A percentile compares a stretch with the other conserved stretches of the same genome.
These are phyloP conservation scores for Alternaria triticina DNA, from an alignment of 2,329 filamentous ascomycete genomes.

Conservation along the genomic window DNA sequence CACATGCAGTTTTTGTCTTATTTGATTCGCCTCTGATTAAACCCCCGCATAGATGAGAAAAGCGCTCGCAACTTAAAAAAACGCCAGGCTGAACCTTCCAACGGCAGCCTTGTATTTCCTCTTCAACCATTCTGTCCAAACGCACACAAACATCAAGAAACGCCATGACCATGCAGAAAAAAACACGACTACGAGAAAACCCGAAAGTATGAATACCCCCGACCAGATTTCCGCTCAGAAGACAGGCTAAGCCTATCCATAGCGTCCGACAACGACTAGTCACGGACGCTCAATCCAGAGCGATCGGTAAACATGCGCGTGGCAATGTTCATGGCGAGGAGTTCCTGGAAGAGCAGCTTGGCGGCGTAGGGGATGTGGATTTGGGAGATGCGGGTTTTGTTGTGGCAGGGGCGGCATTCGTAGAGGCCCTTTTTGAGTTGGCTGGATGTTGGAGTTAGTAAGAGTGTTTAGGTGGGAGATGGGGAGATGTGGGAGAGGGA, in stretches of 20 bases:
- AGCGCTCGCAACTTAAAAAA: neutral
- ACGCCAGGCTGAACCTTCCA: neutral
- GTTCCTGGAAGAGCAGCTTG: conserved; percentile 97
- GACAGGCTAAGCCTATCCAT: neutral
- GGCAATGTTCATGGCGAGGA: conserved; percentile 98
- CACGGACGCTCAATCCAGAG: conserved; percentile 74
- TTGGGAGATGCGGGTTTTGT: conserved; percentile 98
- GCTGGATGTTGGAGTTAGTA: conserved; percentile 54
- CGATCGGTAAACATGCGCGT: conserved; percentile 94
- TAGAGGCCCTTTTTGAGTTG: conserved; percentile 96
- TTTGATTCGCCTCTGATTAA: neutral
- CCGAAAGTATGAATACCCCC: neutral
- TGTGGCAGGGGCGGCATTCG: conserved; percentile 96
- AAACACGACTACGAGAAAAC: neutral
- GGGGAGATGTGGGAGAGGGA: neutral
- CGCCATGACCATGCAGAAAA: neutral
- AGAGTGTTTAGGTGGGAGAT: neutral
- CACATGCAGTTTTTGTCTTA: neutral
- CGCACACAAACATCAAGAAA: neutral
- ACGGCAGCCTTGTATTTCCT: neutral
- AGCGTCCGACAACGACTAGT: conserved; percentile 26
- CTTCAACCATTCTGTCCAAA: neutral
- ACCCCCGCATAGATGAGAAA: neutral
- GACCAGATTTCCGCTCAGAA: neutral
- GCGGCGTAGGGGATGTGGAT: conserved; percentile 97